Conservation (phyloP, 352 stramenopile species). For the Phytopythium mirpurense region DNA sequence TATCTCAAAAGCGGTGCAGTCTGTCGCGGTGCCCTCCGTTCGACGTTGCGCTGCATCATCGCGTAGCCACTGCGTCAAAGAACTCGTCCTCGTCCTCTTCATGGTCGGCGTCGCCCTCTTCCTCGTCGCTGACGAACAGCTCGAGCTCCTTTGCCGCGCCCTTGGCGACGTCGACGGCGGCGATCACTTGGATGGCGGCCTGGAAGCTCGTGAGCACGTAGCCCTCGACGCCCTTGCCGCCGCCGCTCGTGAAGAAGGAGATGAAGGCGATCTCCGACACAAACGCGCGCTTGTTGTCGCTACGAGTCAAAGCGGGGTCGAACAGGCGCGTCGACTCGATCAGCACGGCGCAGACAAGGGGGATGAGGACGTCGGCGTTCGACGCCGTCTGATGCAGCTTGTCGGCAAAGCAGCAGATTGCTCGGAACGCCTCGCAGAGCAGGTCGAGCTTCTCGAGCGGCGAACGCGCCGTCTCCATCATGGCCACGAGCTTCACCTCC, state of each 20-base stretch:
- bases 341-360: slow-evolving; percentile 57
- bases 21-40: too few species aligned
- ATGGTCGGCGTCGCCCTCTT: slow-evolving; percentile 13
- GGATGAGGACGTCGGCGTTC: slow-evolving; percentile 69
- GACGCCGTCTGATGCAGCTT: slow-evolving; percentile 51
- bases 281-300: slow-evolving; percentile 22
- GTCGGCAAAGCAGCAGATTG: slow-evolving; percentile 65
- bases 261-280: slow-evolving; percentile 72
- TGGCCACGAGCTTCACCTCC: slow-evolving; percentile 29
- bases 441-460: slow-evolving; percentile 62
- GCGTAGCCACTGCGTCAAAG: slow-evolving; percentile 36
- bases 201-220: slow-evolving; percentile 79
- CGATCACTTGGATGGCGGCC: slow-evolving; percentile 62
- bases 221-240: slow-evolving; percentile 67
- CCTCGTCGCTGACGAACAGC: slow-evolving; percentile 38
- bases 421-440: slow-evolving; percentile 50
- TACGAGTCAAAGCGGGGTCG: not conserved
- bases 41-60: not conserved
- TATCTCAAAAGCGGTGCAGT: too few species aligned
- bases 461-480: slow-evolving; percentile 44
- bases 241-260: slow-evolving; percentile 70
- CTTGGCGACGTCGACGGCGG: slow-evolving; percentile 48
- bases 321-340: slow-evolving; percentile 32
- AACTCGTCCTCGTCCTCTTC: slow-evolving; percentile 44
- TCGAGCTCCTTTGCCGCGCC: slow-evolving; percentile 51